A percentile compares a stretch with the other conserved stretches of the same genome.
Evolutionary conservation across 257 asterid genomes (phyloP).

Genomic region (Mentha longifolia): DNA sequence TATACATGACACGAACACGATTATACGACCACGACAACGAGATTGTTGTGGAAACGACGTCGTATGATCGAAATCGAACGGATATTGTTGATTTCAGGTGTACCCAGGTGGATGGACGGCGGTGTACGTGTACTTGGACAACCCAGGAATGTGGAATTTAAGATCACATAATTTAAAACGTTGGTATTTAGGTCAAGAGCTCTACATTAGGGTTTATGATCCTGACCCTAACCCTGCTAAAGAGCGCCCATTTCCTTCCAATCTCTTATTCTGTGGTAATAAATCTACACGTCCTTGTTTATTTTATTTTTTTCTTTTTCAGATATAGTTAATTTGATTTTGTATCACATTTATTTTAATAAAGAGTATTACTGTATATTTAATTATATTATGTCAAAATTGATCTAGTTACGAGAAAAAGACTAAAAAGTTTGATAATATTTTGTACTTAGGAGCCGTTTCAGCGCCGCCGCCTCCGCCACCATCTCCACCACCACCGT

Average conservation of each 20-base stretch:
- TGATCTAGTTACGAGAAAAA: no score
- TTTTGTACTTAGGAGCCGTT: background rate
- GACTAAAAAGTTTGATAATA: no score
- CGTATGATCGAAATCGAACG: no score
- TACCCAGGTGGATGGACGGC: conserved; percentile 75
- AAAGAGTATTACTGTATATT: no score
- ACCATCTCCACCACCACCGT: background rate
- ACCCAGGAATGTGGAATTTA: conserved; percentile 91
- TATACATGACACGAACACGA: no score
- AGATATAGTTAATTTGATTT: no score
- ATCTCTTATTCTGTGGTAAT: conserved; percentile 70
- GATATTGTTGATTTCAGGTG: conserved; percentile 42
- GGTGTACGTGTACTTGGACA: conserved; percentile 63
- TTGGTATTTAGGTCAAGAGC: conserved; percentile 82
- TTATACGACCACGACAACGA: no score
- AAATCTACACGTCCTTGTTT: no score
- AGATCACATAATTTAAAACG: conserved; percentile 60
- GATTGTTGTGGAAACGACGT: no score
- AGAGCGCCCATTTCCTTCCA: conserved; percentile 54
- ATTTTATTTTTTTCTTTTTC: no score
- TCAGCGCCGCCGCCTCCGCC: conserved; percentile 25
- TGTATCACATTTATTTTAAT: no score
- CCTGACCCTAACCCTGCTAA: conserved; percentile 60
- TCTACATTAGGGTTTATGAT: conserved; percentile 71
- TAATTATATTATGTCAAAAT: background rate